These are phyloP conservation scores for Alisma plantagoaquatica DNA, from an alignment of 106 monocot genomes.

Conservation along the genomic window DNA sequence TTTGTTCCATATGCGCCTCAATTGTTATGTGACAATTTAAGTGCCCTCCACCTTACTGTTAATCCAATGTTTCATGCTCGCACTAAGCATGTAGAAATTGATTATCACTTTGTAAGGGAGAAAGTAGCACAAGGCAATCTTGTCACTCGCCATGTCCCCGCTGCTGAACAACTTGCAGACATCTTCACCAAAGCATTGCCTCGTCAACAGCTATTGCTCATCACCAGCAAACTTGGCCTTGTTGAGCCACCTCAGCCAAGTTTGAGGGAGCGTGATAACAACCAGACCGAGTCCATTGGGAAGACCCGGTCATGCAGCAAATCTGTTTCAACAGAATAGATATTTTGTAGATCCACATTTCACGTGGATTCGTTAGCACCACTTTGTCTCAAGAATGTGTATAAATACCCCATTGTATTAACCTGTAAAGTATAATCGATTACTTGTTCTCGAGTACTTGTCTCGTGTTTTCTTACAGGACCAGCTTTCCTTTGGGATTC, in stretches of 20 bases:
- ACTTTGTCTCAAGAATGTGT: too few relatives aligned
- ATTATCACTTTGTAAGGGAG: too few relatives aligned
- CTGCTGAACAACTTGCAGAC: not conserved
- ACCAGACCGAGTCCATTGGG: too few relatives aligned
- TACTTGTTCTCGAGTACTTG: too few relatives aligned
- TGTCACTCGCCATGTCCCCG: not conserved
- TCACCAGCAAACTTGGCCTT: not conserved
- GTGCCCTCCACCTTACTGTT: not conserved
- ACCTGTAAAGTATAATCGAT: too few relatives aligned
- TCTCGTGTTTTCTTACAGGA: too few relatives aligned
- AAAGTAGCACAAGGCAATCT: not conserved
- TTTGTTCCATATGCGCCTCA: not conserved
- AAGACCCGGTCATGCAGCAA: too few relatives aligned
- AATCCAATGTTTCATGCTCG: not conserved
- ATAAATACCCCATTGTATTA: too few relatives aligned
- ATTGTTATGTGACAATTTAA: not conserved
- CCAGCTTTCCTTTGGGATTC: too few relatives aligned
- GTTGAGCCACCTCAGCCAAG: not conserved
- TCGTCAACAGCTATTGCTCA: not conserved
- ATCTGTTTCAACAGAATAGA: too few relatives aligned
- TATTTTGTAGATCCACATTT: too few relatives aligned
- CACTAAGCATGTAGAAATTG: not conserved
- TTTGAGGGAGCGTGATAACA: not conserved
- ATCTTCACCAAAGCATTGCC: not conserved
- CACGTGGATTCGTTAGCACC: too few relatives aligned